These are phyloP conservation scores for Wickerhamomyces sp. DNA, from an alignment of 1,139 yeast genomes.

Conservation along the genomic window DNA sequence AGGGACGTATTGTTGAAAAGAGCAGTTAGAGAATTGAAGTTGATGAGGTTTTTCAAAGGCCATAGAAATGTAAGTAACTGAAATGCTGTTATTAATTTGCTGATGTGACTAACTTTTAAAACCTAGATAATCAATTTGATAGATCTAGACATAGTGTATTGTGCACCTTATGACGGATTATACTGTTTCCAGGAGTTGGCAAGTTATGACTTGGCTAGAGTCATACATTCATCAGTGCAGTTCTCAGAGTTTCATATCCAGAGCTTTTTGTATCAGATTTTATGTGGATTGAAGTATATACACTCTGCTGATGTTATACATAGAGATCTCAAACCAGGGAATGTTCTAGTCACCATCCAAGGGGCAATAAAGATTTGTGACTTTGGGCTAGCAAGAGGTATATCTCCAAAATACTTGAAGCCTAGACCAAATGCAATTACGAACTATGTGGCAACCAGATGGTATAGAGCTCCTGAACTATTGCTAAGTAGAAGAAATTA, in stretches of 20 bases:
- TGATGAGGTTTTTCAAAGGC: constrained; percentile 77
- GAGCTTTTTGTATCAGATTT: constrained; percentile 68
- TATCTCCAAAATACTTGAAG: constrained; percentile 41
- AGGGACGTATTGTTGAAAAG: constrained; percentile 63
- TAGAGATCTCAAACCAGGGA: constrained; percentile 83
- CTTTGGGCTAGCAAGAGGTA: constrained; percentile 84
- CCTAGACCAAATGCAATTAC: constrained; percentile 49
- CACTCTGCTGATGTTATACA: constrained; percentile 86
- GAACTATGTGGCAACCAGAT: constrained; percentile 87
- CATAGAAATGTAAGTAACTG: constrained; percentile 52
- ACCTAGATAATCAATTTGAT: constrained; percentile 58
- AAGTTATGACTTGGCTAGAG: constrained; percentile 74
- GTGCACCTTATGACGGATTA: constrained; percentile 73
- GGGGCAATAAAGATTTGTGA: constrained; percentile 80
- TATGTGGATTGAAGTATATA: constrained; percentile 76
- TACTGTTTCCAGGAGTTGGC: constrained; percentile 82
- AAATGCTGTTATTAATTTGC: neutral
- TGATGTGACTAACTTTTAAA: neutral
- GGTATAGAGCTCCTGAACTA: constrained; percentile 95
- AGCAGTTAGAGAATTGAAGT: constrained; percentile 72
- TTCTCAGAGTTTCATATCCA: constrained; percentile 83
- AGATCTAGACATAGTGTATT: constrained; percentile 66
- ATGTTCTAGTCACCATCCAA: constrained; percentile 65
- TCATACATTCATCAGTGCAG: constrained; percentile 71
- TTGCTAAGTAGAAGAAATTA: constrained; percentile 56